Evolutionary conservation across 2,329 filamentous ascomycete species (phyloP).

Genomic region (Ascochyta lentis): DNA sequence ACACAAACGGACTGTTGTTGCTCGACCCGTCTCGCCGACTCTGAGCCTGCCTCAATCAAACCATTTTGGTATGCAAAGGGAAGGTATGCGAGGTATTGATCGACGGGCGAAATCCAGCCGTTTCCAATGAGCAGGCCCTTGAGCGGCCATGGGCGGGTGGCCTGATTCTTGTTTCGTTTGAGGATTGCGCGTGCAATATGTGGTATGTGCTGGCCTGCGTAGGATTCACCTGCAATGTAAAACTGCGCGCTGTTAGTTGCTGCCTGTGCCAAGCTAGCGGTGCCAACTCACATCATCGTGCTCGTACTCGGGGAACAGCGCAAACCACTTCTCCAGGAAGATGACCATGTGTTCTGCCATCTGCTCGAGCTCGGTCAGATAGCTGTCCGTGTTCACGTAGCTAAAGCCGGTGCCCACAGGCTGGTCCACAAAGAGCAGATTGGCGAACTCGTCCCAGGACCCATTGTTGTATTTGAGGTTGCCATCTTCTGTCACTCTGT

Average conservation of each 20-base stretch:
- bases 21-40: slow-evolving; percentile 70
- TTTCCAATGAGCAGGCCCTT: slow-evolving; percentile 92
- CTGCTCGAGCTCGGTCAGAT: slow-evolving; percentile 80
- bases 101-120: slow-evolving; percentile 89
- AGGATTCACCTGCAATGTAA: slow-evolving; percentile 95
- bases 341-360: slow-evolving; percentile 89
- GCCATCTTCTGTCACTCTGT: slow-evolving; percentile 77
- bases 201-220: slow-evolving; percentile 94
- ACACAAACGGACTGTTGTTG: slow-evolving; percentile 73
- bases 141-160: slow-evolving; percentile 72
- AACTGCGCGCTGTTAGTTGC: slow-evolving; percentile 62
- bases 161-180: slow-evolving; percentile 74
- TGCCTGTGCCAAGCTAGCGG: neutral
- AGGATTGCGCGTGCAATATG: slow-evolving; percentile 94
- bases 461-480: slow-evolving; percentile 83
- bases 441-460: slow-evolving; percentile 99
- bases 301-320: slow-evolving; percentile 88
- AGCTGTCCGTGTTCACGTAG: slow-evolving; percentile 90
- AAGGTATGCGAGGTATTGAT: slow-evolving; percentile 90
- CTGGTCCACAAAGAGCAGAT: slow-evolving; percentile 95
- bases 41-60: slow-evolving; percentile 71
- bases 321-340: slow-evolving; percentile 92
- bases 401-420: slow-evolving; percentile 97
- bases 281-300: slow-evolving; percentile 79
- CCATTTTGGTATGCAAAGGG: slow-evolving; percentile 79